phyloP scores from a whole-genome alignment of 106 monocot species.

The Vanilla planifolia region DNA sequence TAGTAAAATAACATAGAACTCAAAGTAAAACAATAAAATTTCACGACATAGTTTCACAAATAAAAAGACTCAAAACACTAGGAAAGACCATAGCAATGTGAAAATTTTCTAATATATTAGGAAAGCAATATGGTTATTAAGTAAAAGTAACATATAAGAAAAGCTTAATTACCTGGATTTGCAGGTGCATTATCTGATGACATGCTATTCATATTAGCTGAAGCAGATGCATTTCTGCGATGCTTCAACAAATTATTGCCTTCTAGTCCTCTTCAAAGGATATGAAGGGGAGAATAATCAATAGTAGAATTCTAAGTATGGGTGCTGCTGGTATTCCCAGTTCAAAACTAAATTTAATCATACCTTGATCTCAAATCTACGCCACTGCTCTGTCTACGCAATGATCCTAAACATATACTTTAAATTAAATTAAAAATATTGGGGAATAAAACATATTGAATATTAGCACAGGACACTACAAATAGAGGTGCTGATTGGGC shows the following conservation, averaged over 20 bases:
- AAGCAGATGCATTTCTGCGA: constrained; percentile 64
- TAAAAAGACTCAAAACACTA: too few relatives aligned
- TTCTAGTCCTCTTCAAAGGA: constrained; percentile 31
- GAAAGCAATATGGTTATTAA: background rate
- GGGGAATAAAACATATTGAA: too few relatives aligned
- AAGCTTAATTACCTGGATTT: constrained; percentile 39
- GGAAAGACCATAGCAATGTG: too few relatives aligned
- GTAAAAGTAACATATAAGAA: background rate
- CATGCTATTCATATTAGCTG: constrained; percentile 52
- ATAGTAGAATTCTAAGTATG: background rate
- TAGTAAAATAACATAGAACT: too few relatives aligned
- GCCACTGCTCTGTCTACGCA: constrained; percentile 50
- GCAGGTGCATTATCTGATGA: constrained; percentile 26
- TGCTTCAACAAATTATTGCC: constrained; percentile 22
- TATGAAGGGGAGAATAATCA: background rate
- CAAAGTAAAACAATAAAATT: too few relatives aligned
- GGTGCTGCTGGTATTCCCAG: too few relatives aligned
- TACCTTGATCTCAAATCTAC: constrained; percentile 48
- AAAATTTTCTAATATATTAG: background rate
- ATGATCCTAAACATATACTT: constrained; percentile 29
- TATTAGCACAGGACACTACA: too few relatives aligned
- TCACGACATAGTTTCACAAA: too few relatives aligned
- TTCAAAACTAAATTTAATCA: background rate
- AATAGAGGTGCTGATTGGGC: too few relatives aligned
- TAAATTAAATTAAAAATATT: background rate